A percentile compares a stretch with the other conserved stretches of the same genome.
phyloP scores from a whole-genome alignment of 257 asterid species.

The Solanum pennellii region DNA sequence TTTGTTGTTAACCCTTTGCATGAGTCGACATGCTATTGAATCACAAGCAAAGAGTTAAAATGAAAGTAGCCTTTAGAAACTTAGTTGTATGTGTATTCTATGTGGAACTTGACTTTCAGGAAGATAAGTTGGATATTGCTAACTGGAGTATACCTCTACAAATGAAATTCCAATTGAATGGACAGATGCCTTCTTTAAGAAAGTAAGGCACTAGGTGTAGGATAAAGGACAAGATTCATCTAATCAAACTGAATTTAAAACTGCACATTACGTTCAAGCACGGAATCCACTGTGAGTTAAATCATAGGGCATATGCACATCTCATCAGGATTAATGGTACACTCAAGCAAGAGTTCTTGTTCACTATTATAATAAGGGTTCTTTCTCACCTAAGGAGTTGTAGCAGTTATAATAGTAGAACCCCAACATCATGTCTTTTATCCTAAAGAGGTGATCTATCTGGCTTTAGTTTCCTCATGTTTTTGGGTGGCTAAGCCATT shows the following conservation, averaged over 20 bases:
- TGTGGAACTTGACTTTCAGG: neutral
- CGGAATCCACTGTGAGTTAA: neutral
- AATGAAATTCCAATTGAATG: neutral
- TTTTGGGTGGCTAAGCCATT: neutral
- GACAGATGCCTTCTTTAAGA: neutral
- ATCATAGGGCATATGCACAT: neutral
- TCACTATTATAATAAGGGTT: neutral
- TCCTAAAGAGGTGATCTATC: neutral
- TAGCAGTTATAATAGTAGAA: neutral
- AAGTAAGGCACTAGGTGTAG: neutral
- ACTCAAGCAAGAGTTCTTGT: neutral
- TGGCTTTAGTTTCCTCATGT: neutral
- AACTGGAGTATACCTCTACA: neutral
- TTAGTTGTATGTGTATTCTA: neutral
- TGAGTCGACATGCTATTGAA: neutral
- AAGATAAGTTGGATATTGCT: neutral
- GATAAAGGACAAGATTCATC: neutral
- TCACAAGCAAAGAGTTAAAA: neutral
- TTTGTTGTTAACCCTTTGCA: neutral
- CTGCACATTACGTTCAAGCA: neutral
- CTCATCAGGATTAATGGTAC: neutral
- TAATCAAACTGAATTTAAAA: neutral
- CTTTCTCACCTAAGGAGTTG: neutral
- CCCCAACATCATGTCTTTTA: neutral
- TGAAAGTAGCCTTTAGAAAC: neutral